Percentiles rank a stretch among this genome's conserved stretches.
phyloP scores from a whole-genome alignment of 805 yeast genomes.

The Lipomyces sp. region DNA sequence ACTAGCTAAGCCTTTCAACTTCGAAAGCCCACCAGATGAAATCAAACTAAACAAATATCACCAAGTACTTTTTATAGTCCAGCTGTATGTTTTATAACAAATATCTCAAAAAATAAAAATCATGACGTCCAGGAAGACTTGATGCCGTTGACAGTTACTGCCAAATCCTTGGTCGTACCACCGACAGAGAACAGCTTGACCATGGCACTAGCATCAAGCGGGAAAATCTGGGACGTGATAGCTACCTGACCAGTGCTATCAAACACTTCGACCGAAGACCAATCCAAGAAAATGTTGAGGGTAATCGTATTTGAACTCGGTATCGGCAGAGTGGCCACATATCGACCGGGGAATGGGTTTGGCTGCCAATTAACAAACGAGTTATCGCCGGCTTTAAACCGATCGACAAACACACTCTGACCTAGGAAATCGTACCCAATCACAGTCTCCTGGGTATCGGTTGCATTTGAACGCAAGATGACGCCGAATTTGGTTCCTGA shows the following conservation, averaged over 20 bases:
- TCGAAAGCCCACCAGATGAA: no score
- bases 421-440: slow-evolving; percentile 7
- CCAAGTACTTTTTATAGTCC: no score
- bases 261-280: slow-evolving; percentile 16
- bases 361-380: slow-evolving; percentile 1
- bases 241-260: slow-evolving; percentile 3
- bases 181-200: slow-evolving; percentile 10
- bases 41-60: no score
- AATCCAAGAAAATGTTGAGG: slow-evolving; percentile 10
- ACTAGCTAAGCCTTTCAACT: no score
- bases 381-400: slow-evolving; percentile 7
- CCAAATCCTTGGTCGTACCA: neutral
- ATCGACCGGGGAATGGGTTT: slow-evolving; percentile 4
- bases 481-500: neutral
- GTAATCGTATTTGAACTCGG: neutral
- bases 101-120: no score
- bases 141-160: slow-evolving; percentile 1
- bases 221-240: slow-evolving; percentile 14
- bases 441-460: slow-evolving; percentile 3
- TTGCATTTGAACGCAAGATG: neutral
- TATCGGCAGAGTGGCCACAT: neutral
- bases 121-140: slow-evolving; percentile 1
- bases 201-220: neutral
- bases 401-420: slow-evolving; percentile 11
- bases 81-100: no score